These are phyloP conservation scores for Talaromyces sp. DNA, from an alignment of 2,329 filamentous ascomycete genomes.

Conservation along the genomic window DNA sequence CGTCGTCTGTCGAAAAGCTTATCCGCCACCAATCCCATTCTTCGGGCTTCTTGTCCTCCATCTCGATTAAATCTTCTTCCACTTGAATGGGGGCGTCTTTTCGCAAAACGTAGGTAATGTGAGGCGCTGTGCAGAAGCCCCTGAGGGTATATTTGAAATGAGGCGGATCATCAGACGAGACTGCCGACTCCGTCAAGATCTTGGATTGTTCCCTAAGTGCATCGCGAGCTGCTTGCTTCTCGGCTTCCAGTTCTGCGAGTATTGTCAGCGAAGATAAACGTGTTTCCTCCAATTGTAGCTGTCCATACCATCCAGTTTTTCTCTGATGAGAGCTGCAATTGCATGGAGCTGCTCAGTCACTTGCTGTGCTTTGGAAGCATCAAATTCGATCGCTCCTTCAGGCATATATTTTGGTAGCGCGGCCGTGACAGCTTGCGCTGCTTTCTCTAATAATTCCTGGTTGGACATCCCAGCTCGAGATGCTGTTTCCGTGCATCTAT, in stretches of 20 bases:
- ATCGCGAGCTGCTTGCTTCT: conserved; percentile 40
- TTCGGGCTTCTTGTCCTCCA: conserved; percentile 24
- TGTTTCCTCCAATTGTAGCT: neutral
- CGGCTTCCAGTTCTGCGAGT: conserved; percentile 40
- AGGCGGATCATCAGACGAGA: conserved; percentile 39
- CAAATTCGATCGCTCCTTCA: conserved; percentile 18
- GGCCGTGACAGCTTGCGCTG: conserved; percentile 30
- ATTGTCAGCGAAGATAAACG: neutral
- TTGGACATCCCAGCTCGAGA: conserved; percentile 25
- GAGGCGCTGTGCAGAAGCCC: conserved; percentile 56
- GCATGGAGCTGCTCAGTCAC: conserved; percentile 34
- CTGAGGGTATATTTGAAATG: conserved; percentile 53
- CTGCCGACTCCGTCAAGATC: conserved; percentile 45
- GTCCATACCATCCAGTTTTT: conserved; percentile 39
- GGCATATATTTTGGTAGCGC: conserved; percentile 26
- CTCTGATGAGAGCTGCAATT: conserved; percentile 38
- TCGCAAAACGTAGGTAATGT: conserved; percentile 55
- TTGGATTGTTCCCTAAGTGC: conserved; percentile 44
- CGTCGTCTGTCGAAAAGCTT: conserved; percentile 47
- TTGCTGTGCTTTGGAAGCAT: conserved; percentile 25
- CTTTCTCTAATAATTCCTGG: conserved; percentile 35
- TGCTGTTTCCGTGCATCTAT: conserved; percentile 25
- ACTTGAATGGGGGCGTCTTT: conserved; percentile 31
- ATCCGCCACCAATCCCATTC: conserved; percentile 56
- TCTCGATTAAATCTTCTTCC: conserved; percentile 17